Percentiles rank a stretch among this genome's conserved stretches.
phyloP scores from a whole-genome alignment of 164 flowering plant species.

The Echeveria elegans region DNA sequence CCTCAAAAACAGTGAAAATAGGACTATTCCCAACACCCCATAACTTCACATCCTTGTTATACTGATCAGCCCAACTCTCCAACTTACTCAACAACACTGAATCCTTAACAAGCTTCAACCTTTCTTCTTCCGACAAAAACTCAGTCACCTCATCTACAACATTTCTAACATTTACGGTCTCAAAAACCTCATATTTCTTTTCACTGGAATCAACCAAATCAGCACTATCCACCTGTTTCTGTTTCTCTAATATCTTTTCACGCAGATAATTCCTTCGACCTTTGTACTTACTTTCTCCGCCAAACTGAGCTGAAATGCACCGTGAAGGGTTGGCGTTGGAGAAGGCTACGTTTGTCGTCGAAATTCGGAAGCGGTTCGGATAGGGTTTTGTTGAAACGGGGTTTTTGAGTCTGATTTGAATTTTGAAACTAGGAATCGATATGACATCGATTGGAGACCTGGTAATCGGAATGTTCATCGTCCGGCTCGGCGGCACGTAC shows the following conservation, averaged over 20 bases:
- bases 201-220: slow-evolving; percentile 13
- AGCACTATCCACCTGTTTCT: slow-evolving; percentile 38
- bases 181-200: slow-evolving; percentile 12
- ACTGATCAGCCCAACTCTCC: slow-evolving; percentile 64
- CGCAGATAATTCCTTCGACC: slow-evolving; percentile 71
- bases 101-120: slow-evolving; percentile 17
- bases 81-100: slow-evolving; percentile 40
- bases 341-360: background rate
- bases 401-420: background rate
- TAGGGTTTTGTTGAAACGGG: background rate
- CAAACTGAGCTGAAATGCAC: slow-evolving; percentile 36
- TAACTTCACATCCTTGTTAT: slow-evolving; percentile 50
- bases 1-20: slow-evolving; percentile 52
- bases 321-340: slow-evolving; percentile 1
- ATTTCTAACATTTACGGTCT: slow-evolving; percentile 11
- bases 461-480: background rate
- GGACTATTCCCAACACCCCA: slow-evolving; percentile 76
- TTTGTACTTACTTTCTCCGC: slow-evolving; percentile 20
- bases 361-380: background rate
- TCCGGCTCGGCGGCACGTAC: too few relatives aligned
- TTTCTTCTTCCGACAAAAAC: slow-evolving; percentile 15
- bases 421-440: background rate
- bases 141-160: slow-evolving; percentile 7
- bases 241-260: slow-evolving; percentile 45
- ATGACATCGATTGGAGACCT: background rate